Evolutionary conservation across 2,329 filamentous ascomycete genomes (phyloP), one percentile per base, ranked within the genome.

Genomic region (Epichloe hybrida): DNA sequence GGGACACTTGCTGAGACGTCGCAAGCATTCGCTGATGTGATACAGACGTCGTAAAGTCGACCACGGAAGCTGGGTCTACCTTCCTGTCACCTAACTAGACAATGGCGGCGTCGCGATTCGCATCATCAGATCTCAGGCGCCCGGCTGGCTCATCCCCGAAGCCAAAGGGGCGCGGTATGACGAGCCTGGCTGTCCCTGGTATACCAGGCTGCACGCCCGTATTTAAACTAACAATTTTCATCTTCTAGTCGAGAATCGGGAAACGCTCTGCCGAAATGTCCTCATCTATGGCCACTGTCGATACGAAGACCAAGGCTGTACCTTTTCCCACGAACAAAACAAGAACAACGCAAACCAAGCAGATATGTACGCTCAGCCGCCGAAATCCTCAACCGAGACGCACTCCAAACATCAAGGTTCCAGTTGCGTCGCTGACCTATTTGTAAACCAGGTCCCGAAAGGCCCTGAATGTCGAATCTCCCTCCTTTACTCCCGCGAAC

Each of bases 241-340:
- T 27, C 31, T 9, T 17, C 17, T 21, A 42, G 52, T 57, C 85
- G 84, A 87, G 70, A 86, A 86, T 66, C 94, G 91, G 70, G 89
- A 94, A 65, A 95, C 88, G 6, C 77, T 91, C 52, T 96, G 89
- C 70, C 84, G 89, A 63, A 95, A 96, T 69, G 84, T 96, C 54
- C 79, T 89, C 55, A 95, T 96, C 61, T 95, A 95, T 66, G 89
- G 89, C 51, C 86, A 91, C 68, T 96, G 89, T 67, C 84, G 88
- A 56, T 95, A 89, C 69, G 87, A 94, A 71, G 88, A 94, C 64
- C 84, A 87, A 70, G 88, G 87, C 70, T 95, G 89, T 69, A 82
- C 85, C 57, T 95, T 94, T 70, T 93, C 89, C 63, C 89, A 95
- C 69, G 87, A 93, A 58, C 79, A 81, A 53, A 76, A 80, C 58